A percentile compares a stretch with the other conserved stretches of the same genome.
These are phyloP conservation scores for Naematelia aurantialba DNA, from an alignment of 768 basidiomycete genomes.

Conservation along the genomic window DNA sequence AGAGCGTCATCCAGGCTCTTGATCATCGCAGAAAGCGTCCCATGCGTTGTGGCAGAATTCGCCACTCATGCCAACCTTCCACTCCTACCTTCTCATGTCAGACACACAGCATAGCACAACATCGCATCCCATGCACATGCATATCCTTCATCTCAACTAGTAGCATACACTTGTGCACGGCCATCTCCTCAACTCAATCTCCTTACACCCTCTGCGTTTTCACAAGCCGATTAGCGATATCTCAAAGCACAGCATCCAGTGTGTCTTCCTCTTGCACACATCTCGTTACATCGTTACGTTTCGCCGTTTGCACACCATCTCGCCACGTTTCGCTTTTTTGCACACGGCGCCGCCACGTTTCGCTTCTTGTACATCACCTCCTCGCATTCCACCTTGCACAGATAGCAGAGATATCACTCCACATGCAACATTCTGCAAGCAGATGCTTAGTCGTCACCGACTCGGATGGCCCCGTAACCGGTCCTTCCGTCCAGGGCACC, in stretches of 20 bases:
- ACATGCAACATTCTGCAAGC: too few relatives aligned
- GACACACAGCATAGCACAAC: not conserved
- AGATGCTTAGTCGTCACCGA: constrained; percentile 8
- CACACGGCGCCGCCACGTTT: not conserved
- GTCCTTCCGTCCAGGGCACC: constrained; percentile 30
- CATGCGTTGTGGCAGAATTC: too few relatives aligned
- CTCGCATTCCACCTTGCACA: not conserved
- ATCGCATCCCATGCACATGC: not conserved
- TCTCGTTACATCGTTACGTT: not conserved
- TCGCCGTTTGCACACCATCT: not conserved
- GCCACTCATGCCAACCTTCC: too few relatives aligned
- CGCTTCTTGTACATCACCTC: not conserved
- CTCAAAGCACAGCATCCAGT: too few relatives aligned
- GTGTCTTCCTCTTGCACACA: not conserved
- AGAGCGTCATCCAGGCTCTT: too few relatives aligned
- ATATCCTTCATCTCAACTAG: not conserved
- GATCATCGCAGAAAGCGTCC: too few relatives aligned
- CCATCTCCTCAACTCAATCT: too few relatives aligned
- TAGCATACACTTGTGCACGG: too few relatives aligned
- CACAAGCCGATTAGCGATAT: too few relatives aligned
- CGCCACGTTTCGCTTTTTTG: not conserved
- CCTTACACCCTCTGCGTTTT: too few relatives aligned
- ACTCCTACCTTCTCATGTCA: too few relatives aligned
- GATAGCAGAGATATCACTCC: too few relatives aligned
- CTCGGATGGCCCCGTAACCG: constrained; percentile 35